Evolutionary conservation across 768 basidiomycete genomes (phyloP).

Genomic region (Hebeloma cylindrosporum): DNA sequence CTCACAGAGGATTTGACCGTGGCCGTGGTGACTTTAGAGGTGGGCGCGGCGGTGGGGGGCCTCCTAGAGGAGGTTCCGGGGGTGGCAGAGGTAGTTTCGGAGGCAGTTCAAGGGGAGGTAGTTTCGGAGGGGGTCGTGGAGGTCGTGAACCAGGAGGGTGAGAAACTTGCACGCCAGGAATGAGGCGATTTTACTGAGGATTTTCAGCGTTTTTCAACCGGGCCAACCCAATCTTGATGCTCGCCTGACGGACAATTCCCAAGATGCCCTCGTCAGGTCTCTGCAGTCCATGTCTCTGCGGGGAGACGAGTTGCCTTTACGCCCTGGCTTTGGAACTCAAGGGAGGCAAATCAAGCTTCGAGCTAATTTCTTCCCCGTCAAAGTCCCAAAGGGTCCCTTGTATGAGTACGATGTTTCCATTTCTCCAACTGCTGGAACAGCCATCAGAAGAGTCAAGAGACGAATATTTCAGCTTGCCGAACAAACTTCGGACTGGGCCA

Average conservation of each 20-base stretch:
- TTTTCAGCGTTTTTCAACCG: constrained; percentile 39
- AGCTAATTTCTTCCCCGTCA: constrained; percentile 69
- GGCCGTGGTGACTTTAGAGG: constrained; percentile 40
- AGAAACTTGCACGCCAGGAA: background rate
- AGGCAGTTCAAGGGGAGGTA: too few relatives aligned
- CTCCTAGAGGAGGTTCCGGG: constrained; percentile 23
- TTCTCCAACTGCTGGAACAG: constrained; percentile 47
- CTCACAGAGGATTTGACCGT: constrained; percentile 34
- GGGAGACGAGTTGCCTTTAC: constrained; percentile 49
- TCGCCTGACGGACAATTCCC: constrained; percentile 41
- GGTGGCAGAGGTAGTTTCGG: constrained; percentile 34
- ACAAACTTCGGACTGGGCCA: constrained; percentile 45
- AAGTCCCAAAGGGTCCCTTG: constrained; percentile 45
- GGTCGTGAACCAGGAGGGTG: constrained; percentile 42
- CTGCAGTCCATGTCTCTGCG: constrained; percentile 34
- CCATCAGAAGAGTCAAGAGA: constrained; percentile 52
- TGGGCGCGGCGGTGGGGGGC: constrained; percentile 29
- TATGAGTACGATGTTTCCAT: constrained; percentile 67
- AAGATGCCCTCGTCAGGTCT: constrained; percentile 40
- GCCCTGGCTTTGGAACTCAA: constrained; percentile 55
- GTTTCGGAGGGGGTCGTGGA: constrained; percentile 30
- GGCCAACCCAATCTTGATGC: constrained; percentile 40
- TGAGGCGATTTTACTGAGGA: background rate
- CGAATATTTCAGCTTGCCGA: constrained; percentile 69
- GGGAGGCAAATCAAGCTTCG: constrained; percentile 53